Conservation (phyloP, 1,284 basidiomycete genomes). For the Ustanciosporium gigantosporum region DNA sequence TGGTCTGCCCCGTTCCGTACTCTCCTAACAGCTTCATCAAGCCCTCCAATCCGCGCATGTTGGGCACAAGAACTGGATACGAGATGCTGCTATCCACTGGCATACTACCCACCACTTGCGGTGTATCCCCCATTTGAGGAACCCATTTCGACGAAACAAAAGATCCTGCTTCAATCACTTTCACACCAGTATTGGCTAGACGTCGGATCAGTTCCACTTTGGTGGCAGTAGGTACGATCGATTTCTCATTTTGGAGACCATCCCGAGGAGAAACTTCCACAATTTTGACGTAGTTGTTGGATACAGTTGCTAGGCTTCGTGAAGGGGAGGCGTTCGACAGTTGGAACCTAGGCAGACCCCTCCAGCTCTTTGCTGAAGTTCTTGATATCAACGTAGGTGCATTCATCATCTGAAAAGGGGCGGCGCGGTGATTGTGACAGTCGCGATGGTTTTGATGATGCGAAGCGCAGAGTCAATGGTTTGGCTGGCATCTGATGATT, state of each 20-base stretch:
- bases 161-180: conserved; percentile 81
- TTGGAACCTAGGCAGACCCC: too few relatives aligned
- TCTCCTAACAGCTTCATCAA: conserved; percentile 23
- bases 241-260: conserved; percentile 87
- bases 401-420: too few relatives aligned
- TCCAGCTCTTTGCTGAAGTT: too few relatives aligned
- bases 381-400: too few relatives aligned
- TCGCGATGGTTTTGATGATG: too few relatives aligned
- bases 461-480: too few relatives aligned
- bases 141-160: conserved; percentile 84
- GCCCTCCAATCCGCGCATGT: conserved; percentile 68
- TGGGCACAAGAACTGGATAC: conserved; percentile 85
- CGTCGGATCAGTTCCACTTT: conserved; percentile 82
- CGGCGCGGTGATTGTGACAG: too few relatives aligned
- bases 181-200: conserved; percentile 73
- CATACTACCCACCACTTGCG: conserved; percentile 68
- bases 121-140: conserved; percentile 64
- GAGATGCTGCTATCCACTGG: conserved; percentile 67
- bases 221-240: conserved; percentile 72
- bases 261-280: conserved; percentile 92
- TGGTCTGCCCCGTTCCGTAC: conserved; percentile 17
- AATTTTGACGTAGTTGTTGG: too few relatives aligned
- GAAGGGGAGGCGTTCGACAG: too few relatives aligned
- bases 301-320: too few relatives aligned
- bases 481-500: too few relatives aligned